phyloP scores from a whole-genome alignment of 768 basidiomycete genomes.

The Rhodosporidiobolus odoratus region DNA sequence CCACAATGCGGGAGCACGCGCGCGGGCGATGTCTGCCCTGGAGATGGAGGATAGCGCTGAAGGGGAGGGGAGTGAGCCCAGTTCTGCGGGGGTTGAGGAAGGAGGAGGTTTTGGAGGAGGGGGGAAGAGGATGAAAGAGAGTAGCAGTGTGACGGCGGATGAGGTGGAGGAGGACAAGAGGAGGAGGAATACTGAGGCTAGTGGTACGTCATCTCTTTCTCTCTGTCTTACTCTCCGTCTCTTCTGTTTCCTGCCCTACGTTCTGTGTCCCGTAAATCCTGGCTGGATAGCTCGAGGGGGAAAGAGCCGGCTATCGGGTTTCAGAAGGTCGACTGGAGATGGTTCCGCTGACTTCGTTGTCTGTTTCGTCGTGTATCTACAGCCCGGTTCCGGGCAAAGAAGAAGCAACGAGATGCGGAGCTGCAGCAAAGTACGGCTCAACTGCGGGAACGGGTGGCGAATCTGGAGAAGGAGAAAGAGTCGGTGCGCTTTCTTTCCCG shows the following conservation, averaged over 20 bases:
- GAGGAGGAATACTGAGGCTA: conserved; percentile 32
- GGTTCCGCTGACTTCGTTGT: no score
- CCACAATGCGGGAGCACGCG: not conserved
- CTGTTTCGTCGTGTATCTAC: not conserved
- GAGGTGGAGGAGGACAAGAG: conserved; percentile 33
- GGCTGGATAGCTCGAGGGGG: not conserved
- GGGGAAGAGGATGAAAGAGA: not conserved
- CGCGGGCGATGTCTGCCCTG: not conserved
- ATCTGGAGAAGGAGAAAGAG: conserved; percentile 31
- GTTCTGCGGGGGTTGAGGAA: not conserved
- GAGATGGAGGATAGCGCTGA: not conserved
- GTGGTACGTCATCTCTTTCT: conserved; percentile 11
- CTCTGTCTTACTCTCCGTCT: not conserved
- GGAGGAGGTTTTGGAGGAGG: not conserved
- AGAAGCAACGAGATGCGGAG: conserved; percentile 21
- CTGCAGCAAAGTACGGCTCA: conserved; percentile 15
- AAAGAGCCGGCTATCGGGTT: not conserved
- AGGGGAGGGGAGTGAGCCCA: not conserved
- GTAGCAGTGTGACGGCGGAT: conserved; percentile 21
- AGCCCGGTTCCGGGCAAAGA: conserved; percentile 33
- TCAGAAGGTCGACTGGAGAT: no score
- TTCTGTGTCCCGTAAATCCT: no score
- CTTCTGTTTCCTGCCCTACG: no score
- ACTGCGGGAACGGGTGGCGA: conserved; percentile 5
- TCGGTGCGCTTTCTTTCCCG: conserved; percentile 22